Base-by-base conservation (phyloP, 225 moss, liverwort and hornwort genomes). In the Marchantia paleacea region DNA sequence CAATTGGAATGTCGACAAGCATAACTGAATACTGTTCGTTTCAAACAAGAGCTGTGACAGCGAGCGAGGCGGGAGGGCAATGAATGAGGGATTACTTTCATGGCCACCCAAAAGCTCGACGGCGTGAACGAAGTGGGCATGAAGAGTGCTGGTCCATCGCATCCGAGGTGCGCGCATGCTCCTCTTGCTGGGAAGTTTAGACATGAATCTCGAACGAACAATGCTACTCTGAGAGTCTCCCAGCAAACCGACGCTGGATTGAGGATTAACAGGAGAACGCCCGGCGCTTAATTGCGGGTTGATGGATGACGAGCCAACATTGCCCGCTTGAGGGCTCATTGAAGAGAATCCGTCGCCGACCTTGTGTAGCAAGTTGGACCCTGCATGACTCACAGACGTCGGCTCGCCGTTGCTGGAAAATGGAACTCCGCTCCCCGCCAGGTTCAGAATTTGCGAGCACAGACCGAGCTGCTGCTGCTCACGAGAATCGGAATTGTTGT, bases 91-190 rank as follows among this genome's bases (percentile, higher is more conserved):
- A 1, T 77, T 85, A 97, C 97, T 85, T 60, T 97, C 97, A 30
- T 97, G 97, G 10, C 97, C 97, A 54, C 97, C 97, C 12, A 97
- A 89, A 53, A 92, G 94, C 86, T 97, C 97, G 75, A 97, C 97
- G 47, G 97, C 97, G 72, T 93, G 91, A 1, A 95, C 94, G 49
- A 97, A 97, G 83, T 86, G 92, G 7, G 92, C 86, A 30, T 97
- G 97, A 48, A 97, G 82, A 0, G 81, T 60, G 73, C 85, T 72
- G n/a, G 97, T 97, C 97, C 97, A 97, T 61, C 91, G 86, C 97
- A 97, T 97, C 80, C 97, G 82, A 1, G 94, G 97, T 62, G 94
- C 93, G 49, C 97, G 92, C 82, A 92, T 91, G 10, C 93, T 89
- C 72, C 94, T 89, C 79, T 95, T 97, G 67, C 87, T 85, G 2